Conservation (phyloP, 2,329 filamentous ascomycete species). For the Penicillium griseofulvum region DNA sequence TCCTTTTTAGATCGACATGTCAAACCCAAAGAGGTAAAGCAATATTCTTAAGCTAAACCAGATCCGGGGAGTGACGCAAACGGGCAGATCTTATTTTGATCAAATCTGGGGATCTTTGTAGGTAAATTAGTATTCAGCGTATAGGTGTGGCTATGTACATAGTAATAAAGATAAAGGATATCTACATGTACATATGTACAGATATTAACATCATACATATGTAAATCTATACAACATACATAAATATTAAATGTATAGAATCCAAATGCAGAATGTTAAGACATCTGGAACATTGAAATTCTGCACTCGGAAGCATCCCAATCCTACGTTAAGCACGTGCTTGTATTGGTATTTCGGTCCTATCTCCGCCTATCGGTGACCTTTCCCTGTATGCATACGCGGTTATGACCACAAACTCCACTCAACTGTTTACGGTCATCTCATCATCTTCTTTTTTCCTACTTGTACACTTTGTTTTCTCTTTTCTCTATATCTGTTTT, state of each 20-base stretch:
- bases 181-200: too few species aligned
- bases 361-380: neutral
- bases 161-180: neutral
- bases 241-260: neutral
- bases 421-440: slow-evolving; percentile 26
- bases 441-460: slow-evolving; percentile 13
- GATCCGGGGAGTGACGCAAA: slow-evolving; percentile 29
- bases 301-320: slow-evolving; percentile 26
- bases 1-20: slow-evolving; percentile 19
- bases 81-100: slow-evolving; percentile 2
- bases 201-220: too few species aligned
- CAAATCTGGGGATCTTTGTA: neutral
- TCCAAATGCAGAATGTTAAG: neutral
- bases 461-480: slow-evolving; percentile 6
- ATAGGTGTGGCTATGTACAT: too few species aligned
- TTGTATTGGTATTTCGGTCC: slow-evolving; percentile 19
- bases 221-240: too few species aligned
- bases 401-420: slow-evolving; percentile 15
- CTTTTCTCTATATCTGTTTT: slow-evolving; percentile 7
- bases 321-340: slow-evolving; percentile 21
- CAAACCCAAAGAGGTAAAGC: slow-evolving; percentile 20
- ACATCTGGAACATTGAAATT: neutral
- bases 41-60: slow-evolving; percentile 26
- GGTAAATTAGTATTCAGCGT: neutral
- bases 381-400: slow-evolving; percentile 14